A percentile compares a stretch with the other conserved stretches of the same genome.
Evolutionary conservation across 2,329 filamentous ascomycete genomes (phyloP).

Genomic region (Zasmidium citrigriseum): DNA sequence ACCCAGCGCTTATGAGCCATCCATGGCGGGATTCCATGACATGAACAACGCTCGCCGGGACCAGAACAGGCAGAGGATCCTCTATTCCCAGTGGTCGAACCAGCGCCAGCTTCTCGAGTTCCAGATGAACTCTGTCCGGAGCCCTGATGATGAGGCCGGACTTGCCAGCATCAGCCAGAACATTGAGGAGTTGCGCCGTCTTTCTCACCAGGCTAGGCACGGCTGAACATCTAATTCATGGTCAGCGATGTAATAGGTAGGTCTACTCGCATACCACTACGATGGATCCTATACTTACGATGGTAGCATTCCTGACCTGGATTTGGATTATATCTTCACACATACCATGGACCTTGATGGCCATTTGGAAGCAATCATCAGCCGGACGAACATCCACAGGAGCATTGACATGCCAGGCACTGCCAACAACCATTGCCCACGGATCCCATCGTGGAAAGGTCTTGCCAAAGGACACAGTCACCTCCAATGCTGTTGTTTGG

Average conservation of each 20-base stretch:
- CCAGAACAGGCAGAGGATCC: constrained; percentile 15
- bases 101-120: constrained; percentile 26
- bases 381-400: too few species aligned
- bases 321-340: neutral
- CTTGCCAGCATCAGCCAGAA: constrained; percentile 27
- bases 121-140: constrained; percentile 27
- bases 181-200: constrained; percentile 27
- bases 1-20: constrained; percentile 6
- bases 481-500: too few species aligned
- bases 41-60: constrained; percentile 3
- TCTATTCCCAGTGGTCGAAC: constrained; percentile 30
- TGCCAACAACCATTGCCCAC: too few species aligned
- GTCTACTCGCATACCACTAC: neutral
- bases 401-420: too few species aligned
- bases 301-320: constrained; percentile 2
- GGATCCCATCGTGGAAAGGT: too few species aligned
- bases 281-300: neutral
- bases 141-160: constrained; percentile 27
- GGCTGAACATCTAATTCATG: constrained; percentile 24
- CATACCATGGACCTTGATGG: neutral
- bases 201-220: constrained; percentile 28
- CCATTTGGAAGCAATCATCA: too few species aligned
- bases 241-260: constrained; percentile 1
- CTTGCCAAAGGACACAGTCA: too few species aligned
- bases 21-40: constrained; percentile 8